Conservation (phyloP, 768 basidiomycete species). For the Leccinum pellstonianum region DNA sequence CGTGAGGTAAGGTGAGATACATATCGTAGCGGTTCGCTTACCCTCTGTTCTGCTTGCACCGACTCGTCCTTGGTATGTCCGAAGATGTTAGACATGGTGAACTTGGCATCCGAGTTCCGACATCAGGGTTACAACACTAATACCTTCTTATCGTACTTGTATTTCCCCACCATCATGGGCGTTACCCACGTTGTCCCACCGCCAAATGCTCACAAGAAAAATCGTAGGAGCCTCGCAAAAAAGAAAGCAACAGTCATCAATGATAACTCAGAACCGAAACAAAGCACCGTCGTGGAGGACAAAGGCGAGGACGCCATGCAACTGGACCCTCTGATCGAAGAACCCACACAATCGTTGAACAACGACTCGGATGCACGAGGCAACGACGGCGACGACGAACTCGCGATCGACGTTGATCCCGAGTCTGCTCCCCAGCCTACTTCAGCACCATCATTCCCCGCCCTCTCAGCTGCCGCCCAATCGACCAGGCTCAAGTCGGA, state of each 20-base stretch:
- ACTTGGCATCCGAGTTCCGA: too few relatives aligned
- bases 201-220: slow-evolving; percentile 40
- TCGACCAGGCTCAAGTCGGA: slow-evolving; percentile 68
- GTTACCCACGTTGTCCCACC: slow-evolving; percentile 38
- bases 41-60: too few relatives aligned
- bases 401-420: slow-evolving; percentile 58
- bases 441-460: slow-evolving; percentile 65
- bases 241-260: slow-evolving; percentile 27
- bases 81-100: too few relatives aligned
- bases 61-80: too few relatives aligned
- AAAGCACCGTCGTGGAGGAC: slow-evolving; percentile 6
- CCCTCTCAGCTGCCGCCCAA: slow-evolving; percentile 59
- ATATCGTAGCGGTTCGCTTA: too few relatives aligned
- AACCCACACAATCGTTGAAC: slow-evolving; percentile 2
- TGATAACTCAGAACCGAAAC: slow-evolving; percentile 8
- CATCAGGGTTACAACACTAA: too few relatives aligned
- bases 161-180: slow-evolving; percentile 37
- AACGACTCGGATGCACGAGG: slow-evolving; percentile 25
- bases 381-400: slow-evolving; percentile 48
- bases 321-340: slow-evolving; percentile 15
- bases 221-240: slow-evolving; percentile 43
- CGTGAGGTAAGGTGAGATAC: too few relatives aligned
- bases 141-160: too few relatives aligned
- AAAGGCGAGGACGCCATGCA: slow-evolving; percentile 33
- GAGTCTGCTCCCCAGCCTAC: slow-evolving; percentile 44